phyloP scores from a whole-genome alignment of 2,329 filamentous ascomycete species.

The Escovopsis sp. region DNA sequence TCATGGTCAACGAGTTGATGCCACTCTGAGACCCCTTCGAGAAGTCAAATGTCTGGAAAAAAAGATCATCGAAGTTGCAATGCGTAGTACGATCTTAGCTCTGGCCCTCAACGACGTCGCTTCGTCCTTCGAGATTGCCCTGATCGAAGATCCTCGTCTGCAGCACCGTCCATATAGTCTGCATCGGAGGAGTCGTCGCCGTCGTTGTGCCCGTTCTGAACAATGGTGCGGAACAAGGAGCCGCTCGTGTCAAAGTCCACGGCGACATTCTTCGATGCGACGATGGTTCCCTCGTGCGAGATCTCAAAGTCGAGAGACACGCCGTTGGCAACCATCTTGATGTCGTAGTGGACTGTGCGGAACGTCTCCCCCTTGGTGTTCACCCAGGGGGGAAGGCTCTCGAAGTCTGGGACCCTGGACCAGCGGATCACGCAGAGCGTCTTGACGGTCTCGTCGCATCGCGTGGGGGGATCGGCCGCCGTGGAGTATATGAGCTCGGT shows the following conservation, averaged over 20 bases:
- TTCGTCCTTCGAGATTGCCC: no score
- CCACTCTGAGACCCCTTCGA: no score
- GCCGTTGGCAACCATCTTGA: slow-evolving; percentile 7
- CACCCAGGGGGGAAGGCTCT: slow-evolving; percentile 1
- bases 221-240: neutral
- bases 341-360: slow-evolving; percentile 2
- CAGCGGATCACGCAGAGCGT: slow-evolving; percentile 6
- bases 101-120: no score
- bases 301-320: slow-evolving; percentile 7
- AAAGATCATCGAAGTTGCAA: no score
- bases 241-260: slow-evolving; percentile 5
- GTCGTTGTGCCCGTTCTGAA: neutral
- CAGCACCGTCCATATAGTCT: no score
- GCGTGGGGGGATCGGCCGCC: neutral
- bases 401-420: slow-evolving; percentile 5
- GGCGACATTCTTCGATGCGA: slow-evolving; percentile 5
- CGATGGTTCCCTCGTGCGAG: neutral
- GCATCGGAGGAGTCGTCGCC: neutral
- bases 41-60: no score
- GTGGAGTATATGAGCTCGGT: slow-evolving; percentile 6
- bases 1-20: no score
- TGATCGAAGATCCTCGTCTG: no score
- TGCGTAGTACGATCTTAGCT: no score
- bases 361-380: slow-evolving; percentile 1
- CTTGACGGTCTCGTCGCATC: slow-evolving; percentile 6